Evolutionary conservation across 768 basidiomycete species (phyloP), one percentile per base, ranked within the genome.

Genomic region (Myochromella boudieri): DNA sequence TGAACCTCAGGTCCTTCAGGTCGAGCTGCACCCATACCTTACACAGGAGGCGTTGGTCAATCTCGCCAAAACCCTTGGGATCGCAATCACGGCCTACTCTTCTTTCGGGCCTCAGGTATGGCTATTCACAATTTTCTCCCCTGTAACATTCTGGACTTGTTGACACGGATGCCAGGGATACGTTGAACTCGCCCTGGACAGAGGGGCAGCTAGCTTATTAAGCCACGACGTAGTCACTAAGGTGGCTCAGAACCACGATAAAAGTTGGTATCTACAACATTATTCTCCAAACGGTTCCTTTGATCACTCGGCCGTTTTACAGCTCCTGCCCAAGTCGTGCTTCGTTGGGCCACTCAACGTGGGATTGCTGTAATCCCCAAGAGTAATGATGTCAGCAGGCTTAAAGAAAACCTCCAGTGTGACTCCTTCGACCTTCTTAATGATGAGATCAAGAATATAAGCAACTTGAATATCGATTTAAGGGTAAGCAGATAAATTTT

Each of bases 301-400:
- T 31, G n/a, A 31, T 17, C 3, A 42, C 48, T 22, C 28, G 41
- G 11, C 17, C 22, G 36, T 4, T 37, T 28, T 34, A n/a, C 51
- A 65, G 72, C 74, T 34, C 61, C 80, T 3, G 85, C 86, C 6
- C 87, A 91, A 63, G 78, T 91, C 18, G 67, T 91, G 29, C 75
- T 92, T 43, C 77, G 87, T 54, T 92, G 89, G 89, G 80, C 86
- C 1, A 85, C 84, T 11, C 85, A 89, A 58, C 81, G 80, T 28
- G 82, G 78, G 8, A 74, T 90, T 49, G 82, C 83, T 26, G 82
- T 91, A 36, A 78, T 92, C 51, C 89, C 89, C 37, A 92, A 92
- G 72, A 78, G 75, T 40, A 81, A 80, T 60, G 56, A 70, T 53
- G 41, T 51, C 3, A 49, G 60, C 12, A 74, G 84, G 21, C 64